phyloP scores from a whole-genome alignment of 129 eudicot species.

The Tagetes patula region DNA sequence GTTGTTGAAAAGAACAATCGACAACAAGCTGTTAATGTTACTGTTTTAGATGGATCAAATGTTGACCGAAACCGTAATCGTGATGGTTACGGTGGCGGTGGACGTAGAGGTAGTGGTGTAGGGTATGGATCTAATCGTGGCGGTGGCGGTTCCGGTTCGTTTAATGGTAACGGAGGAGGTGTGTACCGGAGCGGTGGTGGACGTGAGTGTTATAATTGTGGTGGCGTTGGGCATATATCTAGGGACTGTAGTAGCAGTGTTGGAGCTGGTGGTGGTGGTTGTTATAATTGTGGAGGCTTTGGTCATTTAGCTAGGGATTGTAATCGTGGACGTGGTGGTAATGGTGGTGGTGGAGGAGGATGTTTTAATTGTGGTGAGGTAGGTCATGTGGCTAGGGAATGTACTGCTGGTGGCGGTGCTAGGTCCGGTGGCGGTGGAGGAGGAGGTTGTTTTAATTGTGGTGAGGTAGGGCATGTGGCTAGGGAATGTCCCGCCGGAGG shows the following conservation, averaged over 20 bases:
- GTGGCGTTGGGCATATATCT: conserved; percentile 55
- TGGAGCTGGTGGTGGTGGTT: conserved; percentile 40
- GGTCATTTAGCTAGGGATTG: conserved; percentile 67
- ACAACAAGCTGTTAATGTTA: conserved; percentile 56
- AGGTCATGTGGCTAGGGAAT: conserved; percentile 37
- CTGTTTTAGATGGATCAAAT: conserved; percentile 43
- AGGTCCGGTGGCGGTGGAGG: not conserved
- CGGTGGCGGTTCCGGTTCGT: conserved; percentile 13
- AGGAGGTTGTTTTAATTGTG: conserved; percentile 18
- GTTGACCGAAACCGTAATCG: conserved; percentile 39
- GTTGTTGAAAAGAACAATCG: conserved; percentile 36
- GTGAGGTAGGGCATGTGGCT: conserved; percentile 21
- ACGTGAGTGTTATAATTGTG: conserved; percentile 62
- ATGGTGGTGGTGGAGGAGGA: conserved; percentile 31
- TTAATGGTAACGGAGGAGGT: conserved; percentile 42
- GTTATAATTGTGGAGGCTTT: conserved; percentile 48
- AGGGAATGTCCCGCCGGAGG: conserved; percentile 31
- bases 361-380: conserved; percentile 8
- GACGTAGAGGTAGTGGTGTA: conserved; percentile 38
- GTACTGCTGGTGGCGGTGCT: not conserved
- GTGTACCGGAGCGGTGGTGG: conserved; percentile 37
- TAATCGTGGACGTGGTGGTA: conserved; percentile 12
- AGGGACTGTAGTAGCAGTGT: conserved; percentile 48
- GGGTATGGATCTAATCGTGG: conserved; percentile 40
- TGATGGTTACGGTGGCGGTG: conserved; percentile 47